These are phyloP conservation scores for Lathyrus tuberosus DNA, from an alignment of 306 rosid species.

Conservation along the genomic window DNA sequence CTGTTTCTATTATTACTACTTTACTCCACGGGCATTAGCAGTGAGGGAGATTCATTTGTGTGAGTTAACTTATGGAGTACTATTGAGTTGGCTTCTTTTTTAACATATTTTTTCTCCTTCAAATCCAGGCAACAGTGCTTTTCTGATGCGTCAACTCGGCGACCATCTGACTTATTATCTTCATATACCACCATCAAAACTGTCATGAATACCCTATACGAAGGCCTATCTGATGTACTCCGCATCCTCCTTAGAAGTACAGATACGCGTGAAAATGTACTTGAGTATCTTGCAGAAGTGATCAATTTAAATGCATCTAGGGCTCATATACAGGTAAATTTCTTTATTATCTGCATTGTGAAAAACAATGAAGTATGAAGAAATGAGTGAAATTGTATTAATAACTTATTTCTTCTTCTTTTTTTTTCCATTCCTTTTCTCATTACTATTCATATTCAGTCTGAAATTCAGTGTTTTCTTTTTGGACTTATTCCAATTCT, in stretches of 20 bases:
- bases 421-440: not conserved
- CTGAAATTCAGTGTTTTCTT: conserved; percentile 5
- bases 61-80: conserved; percentile 6
- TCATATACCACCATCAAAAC: conserved; percentile 85
- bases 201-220: conserved; percentile 77
- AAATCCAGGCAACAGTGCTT: conserved; percentile 87
- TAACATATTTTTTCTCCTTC: conserved; percentile 18
- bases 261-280: conserved; percentile 81
- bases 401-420: not conserved
- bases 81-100: conserved; percentile 21
- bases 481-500: not conserved
- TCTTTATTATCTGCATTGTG: conserved; percentile 14
- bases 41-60: conserved; percentile 21
- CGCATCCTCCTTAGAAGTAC: conserved; percentile 78
- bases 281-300: conserved; percentile 91
- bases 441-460: conserved; percentile 15
- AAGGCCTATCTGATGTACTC: conserved; percentile 81
- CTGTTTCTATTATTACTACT: conserved; percentile 3
- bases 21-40: conserved; percentile 12
- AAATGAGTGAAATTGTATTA: conserved; percentile 18
- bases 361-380: not conserved
- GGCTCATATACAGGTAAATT: conserved; percentile 89
- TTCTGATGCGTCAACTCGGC: conserved; percentile 83
- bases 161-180: conserved; percentile 79
- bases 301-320: conserved; percentile 93